A percentile compares a stretch with the other conserved stretches of the same genome.
phyloP scores from a whole-genome alignment of 2,329 filamentous ascomycete species.

The Uncinocarpus reesii region DNA sequence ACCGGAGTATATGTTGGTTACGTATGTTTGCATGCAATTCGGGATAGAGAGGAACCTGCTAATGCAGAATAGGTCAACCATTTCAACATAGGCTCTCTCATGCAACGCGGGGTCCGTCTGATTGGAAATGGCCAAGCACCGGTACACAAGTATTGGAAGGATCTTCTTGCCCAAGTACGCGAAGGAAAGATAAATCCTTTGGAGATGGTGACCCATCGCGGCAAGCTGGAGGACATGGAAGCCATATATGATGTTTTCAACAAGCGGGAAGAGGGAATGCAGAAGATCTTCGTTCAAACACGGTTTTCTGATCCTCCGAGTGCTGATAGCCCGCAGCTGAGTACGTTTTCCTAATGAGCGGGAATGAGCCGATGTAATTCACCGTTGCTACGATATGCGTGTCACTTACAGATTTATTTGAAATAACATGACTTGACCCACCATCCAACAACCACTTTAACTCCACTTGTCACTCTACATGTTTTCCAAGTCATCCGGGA shows the following conservation, averaged over 20 bases:
- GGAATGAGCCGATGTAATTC: too few species aligned
- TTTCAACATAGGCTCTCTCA: constrained; percentile 72
- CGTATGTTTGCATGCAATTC: constrained; percentile 31
- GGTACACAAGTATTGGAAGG: constrained; percentile 74
- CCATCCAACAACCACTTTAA: too few species aligned
- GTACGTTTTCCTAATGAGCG: not conserved
- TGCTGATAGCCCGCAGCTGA: not conserved
- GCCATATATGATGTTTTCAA: constrained; percentile 56
- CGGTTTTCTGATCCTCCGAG: constrained; percentile 44
- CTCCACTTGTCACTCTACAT: too few species aligned
- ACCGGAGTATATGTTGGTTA: constrained; percentile 60
- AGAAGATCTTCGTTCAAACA: constrained; percentile 65
- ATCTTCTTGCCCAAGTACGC: constrained; percentile 59
- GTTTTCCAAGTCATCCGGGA: too few species aligned
- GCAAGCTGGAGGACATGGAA: constrained; percentile 61
- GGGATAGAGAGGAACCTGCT: not conserved
- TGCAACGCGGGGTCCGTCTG: constrained; percentile 76
- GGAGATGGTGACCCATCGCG: constrained; percentile 72
- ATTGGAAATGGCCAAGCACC: constrained; percentile 61
- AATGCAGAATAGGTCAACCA: constrained; percentile 53
- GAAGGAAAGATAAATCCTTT: constrained; percentile 60
- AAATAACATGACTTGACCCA: too few species aligned
- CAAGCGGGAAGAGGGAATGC: constrained; percentile 50
- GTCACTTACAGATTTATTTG: too few species aligned
- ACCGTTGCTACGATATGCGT: not conserved